Base-by-base conservation (phyloP, 768 basidiomycete species). In the Termitomyces sp. region DNA sequence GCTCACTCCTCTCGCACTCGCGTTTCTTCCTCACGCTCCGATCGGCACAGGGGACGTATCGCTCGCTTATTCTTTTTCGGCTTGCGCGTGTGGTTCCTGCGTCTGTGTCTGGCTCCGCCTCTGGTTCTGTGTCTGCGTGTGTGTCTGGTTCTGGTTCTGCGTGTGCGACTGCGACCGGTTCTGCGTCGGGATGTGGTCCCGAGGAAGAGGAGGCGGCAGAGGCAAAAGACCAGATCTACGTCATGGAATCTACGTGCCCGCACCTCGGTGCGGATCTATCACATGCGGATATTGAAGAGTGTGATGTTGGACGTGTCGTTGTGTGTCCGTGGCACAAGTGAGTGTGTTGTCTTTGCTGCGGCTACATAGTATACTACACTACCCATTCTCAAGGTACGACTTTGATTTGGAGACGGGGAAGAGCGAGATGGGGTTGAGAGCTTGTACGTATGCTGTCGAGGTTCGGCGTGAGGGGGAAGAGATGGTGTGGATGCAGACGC, bases 201-300 rank as follows among this genome's bases (percentile, higher is more conserved):
- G n/a, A n/a, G n/a, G n/a, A n/a, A n/a, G n/a, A n/a, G n/a, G n/a
- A n/a, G n/a, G 32, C 32, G 9, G 4, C 32, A 32, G 32, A 6
- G 9, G 32, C 32, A 9, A 1, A 6, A 5, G 32, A 66, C 18
- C 79, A 89, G 62, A 73, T 91, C 13, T 92, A 90, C 65, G 83
- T 82, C 8, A 92, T 92, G 89, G 89, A 92, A 69, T 82, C 87
- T 5, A 81, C 78, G 10, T 92, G 90, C 67, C 90, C 90, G 4
- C 90, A 92, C 72, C 77, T 91, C 8, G 88, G 89, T 3, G 89
- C 88, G 22, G 88, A 91, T 55, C 76, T 91, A 69, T 87, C 85
- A 14, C 87, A 90, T 72, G 88, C 88, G 1, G 87, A 88, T 41
- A 87, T 89, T n/a, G 87, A 89, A 64, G 84, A 81, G 55, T 84